phyloP scores from a whole-genome alignment of 192 early-diverging fungal species.

The Jimgerdemannia flammicorona region DNA sequence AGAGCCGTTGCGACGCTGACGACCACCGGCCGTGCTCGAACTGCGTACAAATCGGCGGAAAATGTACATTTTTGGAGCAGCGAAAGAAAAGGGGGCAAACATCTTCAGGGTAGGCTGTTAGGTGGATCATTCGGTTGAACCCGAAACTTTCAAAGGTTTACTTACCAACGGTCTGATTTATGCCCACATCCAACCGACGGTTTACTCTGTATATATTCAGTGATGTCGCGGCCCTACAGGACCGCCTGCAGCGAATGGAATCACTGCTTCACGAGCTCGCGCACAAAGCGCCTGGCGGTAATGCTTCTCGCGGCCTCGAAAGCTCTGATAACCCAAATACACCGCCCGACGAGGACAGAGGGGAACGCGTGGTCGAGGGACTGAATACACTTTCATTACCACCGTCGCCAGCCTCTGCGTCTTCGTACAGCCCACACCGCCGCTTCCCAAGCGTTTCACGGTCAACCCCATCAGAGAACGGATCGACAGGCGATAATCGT shows the following conservation, averaged over 20 bases:
- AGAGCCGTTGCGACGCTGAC: slow-evolving; percentile 35
- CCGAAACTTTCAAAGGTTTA: no score
- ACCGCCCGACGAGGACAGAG: background rate
- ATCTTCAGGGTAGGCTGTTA: background rate
- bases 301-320: slow-evolving; percentile 3
- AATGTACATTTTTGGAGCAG: background rate
- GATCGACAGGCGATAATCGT: background rate
- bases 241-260: slow-evolving; percentile 66
- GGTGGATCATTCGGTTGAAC: no score
- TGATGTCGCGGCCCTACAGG: slow-evolving; percentile 70
- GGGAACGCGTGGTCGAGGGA: background rate
- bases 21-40: slow-evolving; percentile 29
- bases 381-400: background rate
- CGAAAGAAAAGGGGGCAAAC: background rate
- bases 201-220: background rate
- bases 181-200: no score
- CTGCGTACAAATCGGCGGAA: slow-evolving; percentile 12
- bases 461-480: background rate
- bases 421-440: background rate
- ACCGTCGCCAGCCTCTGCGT: background rate
- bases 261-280: slow-evolving; percentile 56
- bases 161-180: no score
- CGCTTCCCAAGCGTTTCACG: background rate
- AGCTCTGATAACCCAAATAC: slow-evolving; percentile 15
- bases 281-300: background rate